These are phyloP conservation scores for Blastocladiella britannica DNA, from an alignment of 192 early-diverging fungal genomes.

Conservation along the genomic window DNA sequence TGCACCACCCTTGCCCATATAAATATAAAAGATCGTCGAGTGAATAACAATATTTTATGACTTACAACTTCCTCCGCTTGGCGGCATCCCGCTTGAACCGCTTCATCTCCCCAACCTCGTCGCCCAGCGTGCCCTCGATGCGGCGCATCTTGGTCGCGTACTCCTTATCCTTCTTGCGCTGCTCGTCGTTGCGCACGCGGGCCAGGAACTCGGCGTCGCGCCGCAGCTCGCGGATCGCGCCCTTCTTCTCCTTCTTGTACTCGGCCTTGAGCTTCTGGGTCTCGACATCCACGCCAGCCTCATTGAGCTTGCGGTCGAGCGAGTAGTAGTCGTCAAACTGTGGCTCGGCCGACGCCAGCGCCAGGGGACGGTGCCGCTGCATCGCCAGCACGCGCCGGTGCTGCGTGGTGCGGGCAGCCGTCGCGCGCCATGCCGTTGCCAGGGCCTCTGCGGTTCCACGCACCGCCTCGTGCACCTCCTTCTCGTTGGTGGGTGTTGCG, in stretches of 20 bases:
- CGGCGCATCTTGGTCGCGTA: slow-evolving; percentile 84
- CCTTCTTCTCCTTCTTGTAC: slow-evolving; percentile 82
- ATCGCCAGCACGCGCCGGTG: slow-evolving; percentile 49
- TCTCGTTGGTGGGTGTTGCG: no score
- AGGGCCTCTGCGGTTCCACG: neutral
- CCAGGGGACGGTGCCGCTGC: slow-evolving; percentile 67
- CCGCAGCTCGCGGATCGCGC: slow-evolving; percentile 83
- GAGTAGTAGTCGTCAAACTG: slow-evolving; percentile 85
- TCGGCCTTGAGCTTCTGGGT: slow-evolving; percentile 53
- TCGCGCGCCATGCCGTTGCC: slow-evolving; percentile 1
- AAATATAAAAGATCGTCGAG: no score
- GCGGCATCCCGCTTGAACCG: slow-evolving; percentile 26
- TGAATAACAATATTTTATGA: no score
- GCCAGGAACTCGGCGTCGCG: slow-evolving; percentile 82
- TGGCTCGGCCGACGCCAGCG: slow-evolving; percentile 68
- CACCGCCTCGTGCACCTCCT: slow-evolving; percentile 7
- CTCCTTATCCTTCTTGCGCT: slow-evolving; percentile 51
- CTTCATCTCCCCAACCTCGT: slow-evolving; percentile 62
- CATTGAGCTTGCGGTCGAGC: slow-evolving; percentile 61
- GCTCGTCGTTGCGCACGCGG: slow-evolving; percentile 38
- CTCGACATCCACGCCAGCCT: slow-evolving; percentile 52
- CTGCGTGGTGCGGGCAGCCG: slow-evolving; percentile 23
- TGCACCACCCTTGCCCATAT: no score
- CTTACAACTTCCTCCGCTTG: no score
- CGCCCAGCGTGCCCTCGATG: slow-evolving; percentile 65